phyloP scores from a whole-genome alignment of 441 rosid genomes.

The Macaranga tanarius region DNA sequence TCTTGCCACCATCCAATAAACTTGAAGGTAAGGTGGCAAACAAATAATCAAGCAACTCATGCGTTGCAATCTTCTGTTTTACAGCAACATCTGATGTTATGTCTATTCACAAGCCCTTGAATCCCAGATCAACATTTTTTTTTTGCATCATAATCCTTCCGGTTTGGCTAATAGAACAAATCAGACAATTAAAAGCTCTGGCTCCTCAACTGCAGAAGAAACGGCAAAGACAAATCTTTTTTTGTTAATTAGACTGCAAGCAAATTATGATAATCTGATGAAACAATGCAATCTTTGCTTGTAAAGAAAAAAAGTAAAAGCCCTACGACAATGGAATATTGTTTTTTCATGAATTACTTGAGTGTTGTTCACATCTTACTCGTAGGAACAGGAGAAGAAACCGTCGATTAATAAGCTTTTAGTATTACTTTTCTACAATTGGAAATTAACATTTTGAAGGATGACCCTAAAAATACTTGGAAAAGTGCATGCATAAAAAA shows the following conservation, averaged over 20 bases:
- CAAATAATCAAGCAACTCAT: not conserved
- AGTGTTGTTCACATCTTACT: not conserved
- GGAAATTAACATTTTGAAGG: too few relatives aligned
- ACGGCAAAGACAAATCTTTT: not conserved
- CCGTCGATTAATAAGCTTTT: not conserved
- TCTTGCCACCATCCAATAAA: not conserved
- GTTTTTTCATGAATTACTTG: not conserved
- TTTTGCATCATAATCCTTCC: not conserved
- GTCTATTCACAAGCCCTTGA: not conserved
- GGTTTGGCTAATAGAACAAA: not conserved
- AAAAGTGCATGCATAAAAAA: not conserved
- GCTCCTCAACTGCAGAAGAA: slow-evolving; percentile 15
- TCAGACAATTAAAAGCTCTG: not conserved
- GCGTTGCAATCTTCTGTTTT: not conserved
- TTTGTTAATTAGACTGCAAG: not conserved
- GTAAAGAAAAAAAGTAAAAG: not conserved
- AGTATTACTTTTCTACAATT: too few relatives aligned
- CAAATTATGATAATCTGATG: not conserved
- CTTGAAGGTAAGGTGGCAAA: not conserved
- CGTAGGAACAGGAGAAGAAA: not conserved
- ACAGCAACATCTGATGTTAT: slow-evolving; percentile 3
- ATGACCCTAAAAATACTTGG: not conserved
- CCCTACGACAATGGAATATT: not conserved
- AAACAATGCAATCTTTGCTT: not conserved
- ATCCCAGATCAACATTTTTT: not conserved